Base-by-base conservation (phyloP, 345 rosid genomes). In the Euphorbia lathyris region DNA sequence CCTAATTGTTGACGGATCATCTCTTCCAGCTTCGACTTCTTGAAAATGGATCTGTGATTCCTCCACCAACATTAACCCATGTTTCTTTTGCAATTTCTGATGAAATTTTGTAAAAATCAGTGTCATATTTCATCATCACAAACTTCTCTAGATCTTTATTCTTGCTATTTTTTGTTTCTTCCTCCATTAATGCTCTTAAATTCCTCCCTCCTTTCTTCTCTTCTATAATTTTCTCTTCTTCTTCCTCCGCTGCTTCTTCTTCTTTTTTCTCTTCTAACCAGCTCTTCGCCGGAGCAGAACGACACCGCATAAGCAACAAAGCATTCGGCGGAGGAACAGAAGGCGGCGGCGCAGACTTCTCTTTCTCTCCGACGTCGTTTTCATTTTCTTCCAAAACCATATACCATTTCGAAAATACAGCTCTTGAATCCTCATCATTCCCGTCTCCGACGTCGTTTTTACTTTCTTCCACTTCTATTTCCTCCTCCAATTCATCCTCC, bases 21-120 rank as follows among this genome's bases (percentile, higher is more conserved):
- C 86, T 80, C 81, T 87, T 93, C 82, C 85, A 88, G 69, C 98
- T 93, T 76, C 86, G 82, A 77, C 97, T 86, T 69, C 88, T 87
- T 63, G 85, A 81, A 38, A 88, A 66, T 38, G 76, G 77, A 78
- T 88, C 91, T 69, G 45, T 83, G 29, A 72, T 75, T 62, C 87
- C 92, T 53, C 87, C 90, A 43, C 85, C 88, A 74, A 40, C 43
- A 40, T 40, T 40, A 40, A 93, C 77, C 98, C 98, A 90, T 71
- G 97, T 93, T 66, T 93, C 97, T 66, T 83, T 80, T 0, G 87
- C 93, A 12, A 90, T 80, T 17, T 92, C 98, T 52, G 89, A 23
- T 63, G 95, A 87, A 55, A 88, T 77, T 67, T 77, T 82, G 83
- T 84, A 78, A 74, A 78, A 88, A 32, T 87, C 90, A 2, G 87